These are phyloP conservation scores for Pythium folliculosum DNA, from an alignment of 352 stramenopile genomes.

Conservation along the genomic window DNA sequence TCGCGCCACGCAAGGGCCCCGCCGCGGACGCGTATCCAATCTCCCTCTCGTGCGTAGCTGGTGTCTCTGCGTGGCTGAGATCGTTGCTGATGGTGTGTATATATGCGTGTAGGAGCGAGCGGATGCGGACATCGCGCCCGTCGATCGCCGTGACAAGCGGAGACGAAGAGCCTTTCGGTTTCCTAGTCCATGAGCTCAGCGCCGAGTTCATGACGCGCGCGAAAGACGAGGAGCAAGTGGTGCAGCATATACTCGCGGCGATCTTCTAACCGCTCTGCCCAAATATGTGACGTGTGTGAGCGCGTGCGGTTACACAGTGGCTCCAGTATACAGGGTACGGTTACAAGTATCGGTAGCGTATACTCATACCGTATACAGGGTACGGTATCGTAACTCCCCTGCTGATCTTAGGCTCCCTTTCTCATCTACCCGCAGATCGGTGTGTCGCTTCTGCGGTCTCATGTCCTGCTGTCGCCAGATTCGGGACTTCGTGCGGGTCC, in stretches of 20 bases:
- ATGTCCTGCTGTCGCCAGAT: conserved; percentile 9
- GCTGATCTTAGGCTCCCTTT: not conserved
- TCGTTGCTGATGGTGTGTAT: conserved; percentile 8
- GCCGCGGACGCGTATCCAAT: conserved; percentile 18
- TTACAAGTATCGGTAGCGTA: not conserved
- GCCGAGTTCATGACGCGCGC: conserved; percentile 25
- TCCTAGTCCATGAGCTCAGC: conserved; percentile 32
- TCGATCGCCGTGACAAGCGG: conserved; percentile 36
- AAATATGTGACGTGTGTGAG: no score
- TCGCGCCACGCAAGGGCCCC: conserved; percentile 25
- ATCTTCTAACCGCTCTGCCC: conserved; percentile 22
- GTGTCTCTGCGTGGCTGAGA: not conserved
- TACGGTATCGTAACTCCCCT: not conserved
- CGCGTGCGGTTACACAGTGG: no score
- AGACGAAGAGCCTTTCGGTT: conserved; percentile 30
- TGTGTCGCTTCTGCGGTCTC: conserved; percentile 11
- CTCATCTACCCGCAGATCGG: conserved; percentile 2
- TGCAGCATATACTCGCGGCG: conserved; percentile 21
- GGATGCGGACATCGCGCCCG: conserved; percentile 52
- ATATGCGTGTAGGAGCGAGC: conserved; percentile 36
- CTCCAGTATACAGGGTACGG: not conserved
- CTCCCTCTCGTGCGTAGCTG: conserved; percentile 37
- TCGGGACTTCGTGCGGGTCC: conserved; percentile 8
- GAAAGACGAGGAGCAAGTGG: conserved; percentile 17
- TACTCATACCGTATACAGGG: no score